These are phyloP conservation scores for Phytopythium oedochilum DNA, from an alignment of 352 stramenopile genomes.

Conservation along the genomic window DNA sequence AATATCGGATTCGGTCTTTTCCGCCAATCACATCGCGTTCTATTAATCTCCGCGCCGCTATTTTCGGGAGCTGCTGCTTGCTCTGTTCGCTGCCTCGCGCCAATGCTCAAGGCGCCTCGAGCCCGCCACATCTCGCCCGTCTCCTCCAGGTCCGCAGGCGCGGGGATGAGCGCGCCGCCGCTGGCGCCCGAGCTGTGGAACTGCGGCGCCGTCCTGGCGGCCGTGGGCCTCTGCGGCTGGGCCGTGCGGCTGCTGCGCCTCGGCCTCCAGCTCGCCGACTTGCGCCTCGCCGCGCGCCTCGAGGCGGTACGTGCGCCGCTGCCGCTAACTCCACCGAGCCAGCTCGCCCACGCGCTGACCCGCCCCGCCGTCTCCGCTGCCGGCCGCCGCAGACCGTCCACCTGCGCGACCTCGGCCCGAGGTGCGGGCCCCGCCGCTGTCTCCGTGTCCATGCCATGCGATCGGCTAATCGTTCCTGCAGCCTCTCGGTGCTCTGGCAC, in stretches of 20 bases:
- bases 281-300: constrained; percentile 30
- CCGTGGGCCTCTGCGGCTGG: constrained; percentile 43
- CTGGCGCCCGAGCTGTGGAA: constrained; percentile 59
- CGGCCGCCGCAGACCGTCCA: constrained; percentile 9
- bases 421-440: constrained; percentile 9
- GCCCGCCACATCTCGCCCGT: no score
- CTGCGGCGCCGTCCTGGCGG: constrained; percentile 32
- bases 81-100: not conserved
- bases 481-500: constrained; percentile 40
- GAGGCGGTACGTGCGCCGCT: constrained; percentile 26
- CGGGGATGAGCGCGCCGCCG: constrained; percentile 8
- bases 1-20: constrained; percentile 4
- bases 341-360: not conserved
- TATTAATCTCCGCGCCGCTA: constrained; percentile 4
- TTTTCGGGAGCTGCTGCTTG: not conserved
- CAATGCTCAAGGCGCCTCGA: not conserved
- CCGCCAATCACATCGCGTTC: constrained; percentile 6
- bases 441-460: no score
- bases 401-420: constrained; percentile 20
- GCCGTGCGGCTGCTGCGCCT: constrained; percentile 33
- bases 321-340: not conserved
- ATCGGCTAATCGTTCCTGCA: no score
- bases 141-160: not conserved
- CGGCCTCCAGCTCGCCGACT: constrained; percentile 28
- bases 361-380: no score